Evolutionary conservation across 306 rosid species (phyloP), one percentile per base, ranked within the genome.

Genomic region (Lathyrus sativus): DNA sequence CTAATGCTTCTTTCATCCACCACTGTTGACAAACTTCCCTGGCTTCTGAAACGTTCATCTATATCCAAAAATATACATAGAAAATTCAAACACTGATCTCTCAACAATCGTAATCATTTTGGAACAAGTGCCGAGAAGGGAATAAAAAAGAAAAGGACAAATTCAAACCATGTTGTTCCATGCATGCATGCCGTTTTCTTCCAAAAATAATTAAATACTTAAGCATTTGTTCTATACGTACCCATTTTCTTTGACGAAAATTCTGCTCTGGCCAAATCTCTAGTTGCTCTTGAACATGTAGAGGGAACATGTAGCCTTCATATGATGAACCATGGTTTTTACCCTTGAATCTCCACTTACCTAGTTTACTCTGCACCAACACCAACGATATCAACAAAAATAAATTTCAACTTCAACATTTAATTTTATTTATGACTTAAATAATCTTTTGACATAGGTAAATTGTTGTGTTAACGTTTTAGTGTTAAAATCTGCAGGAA

Each of bases 1-100:
- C 95, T 17, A 91, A 68, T 7, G 97, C 97, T 48, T 91, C 97
- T 73, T 85, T 91, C 96, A 91, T 91, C 97, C 97, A 91, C 95
- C 78, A 65, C 73, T 91, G 91, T 70, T 82, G 87, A 73, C 97
- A 91, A 39, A 77, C 96, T 77, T 89, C 90, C 56, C 80, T 81
- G 17, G 97, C 97, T 65, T 87, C 91, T 0, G 42, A 43, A 41
- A 83, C 91, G 53, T 84, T 81, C 95, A 91, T 85, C 97, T 91
- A 63, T 9, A 69, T 55, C 70, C 69, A 62, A 41, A 35, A 35
- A 35, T 1, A 35, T 35, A 1, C 11, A 33, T 55, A 35, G 24
- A 44, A 44, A 4, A 54, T 13, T 29, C 29, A 49, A 11, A 45
- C n/a, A 29, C 22, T 22, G 11, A 0, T 4, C 14, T 17, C 4